phyloP scores from a whole-genome alignment of 2,329 filamentous ascomycete genomes.

The Penicillium sp. region DNA sequence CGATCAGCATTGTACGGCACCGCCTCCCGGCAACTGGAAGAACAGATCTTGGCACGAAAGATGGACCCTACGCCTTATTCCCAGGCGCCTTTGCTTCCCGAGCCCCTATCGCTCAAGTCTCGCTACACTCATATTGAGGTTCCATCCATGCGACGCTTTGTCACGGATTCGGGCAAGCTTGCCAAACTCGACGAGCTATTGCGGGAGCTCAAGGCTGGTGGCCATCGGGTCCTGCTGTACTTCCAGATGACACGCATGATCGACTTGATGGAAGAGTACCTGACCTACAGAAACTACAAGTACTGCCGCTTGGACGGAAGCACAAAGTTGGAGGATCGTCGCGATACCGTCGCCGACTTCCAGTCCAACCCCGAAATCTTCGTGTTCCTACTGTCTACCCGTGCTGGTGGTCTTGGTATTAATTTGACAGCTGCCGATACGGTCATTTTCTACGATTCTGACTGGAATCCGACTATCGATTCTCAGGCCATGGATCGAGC shows the following conservation, averaged over 20 bases:
- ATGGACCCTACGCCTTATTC: slow-evolving; percentile 58
- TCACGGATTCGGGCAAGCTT: slow-evolving; percentile 95
- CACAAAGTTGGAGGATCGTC: slow-evolving; percentile 93
- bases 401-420: slow-evolving; percentile 96
- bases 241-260: slow-evolving; percentile 99
- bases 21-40: slow-evolving; percentile 64
- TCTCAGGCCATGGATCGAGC: slow-evolving; percentile 99
- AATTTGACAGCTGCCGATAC: slow-evolving; percentile 96
- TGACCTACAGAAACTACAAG: slow-evolving; percentile 98
- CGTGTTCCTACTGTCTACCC: slow-evolving; percentile 92
- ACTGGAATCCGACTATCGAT: slow-evolving; percentile 99
- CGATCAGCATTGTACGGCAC: slow-evolving; percentile 73
- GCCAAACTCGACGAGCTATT: slow-evolving; percentile 86
- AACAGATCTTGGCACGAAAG: slow-evolving; percentile 72
- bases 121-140: slow-evolving; percentile 89
- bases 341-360: slow-evolving; percentile 96
- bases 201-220: slow-evolving; percentile 84
- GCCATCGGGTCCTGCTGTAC: slow-evolving; percentile 92
- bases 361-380: slow-evolving; percentile 94
- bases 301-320: slow-evolving; percentile 96
- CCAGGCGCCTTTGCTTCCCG: slow-evolving; percentile 72
- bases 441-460: slow-evolving; percentile 99
- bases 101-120: slow-evolving; percentile 76
- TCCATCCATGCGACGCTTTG: slow-evolving; percentile 95
- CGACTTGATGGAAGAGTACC: slow-evolving; percentile 97